Conservation (phyloP, 2,329 filamentous ascomycete genomes). For the Drechslerella dactyloides region DNA sequence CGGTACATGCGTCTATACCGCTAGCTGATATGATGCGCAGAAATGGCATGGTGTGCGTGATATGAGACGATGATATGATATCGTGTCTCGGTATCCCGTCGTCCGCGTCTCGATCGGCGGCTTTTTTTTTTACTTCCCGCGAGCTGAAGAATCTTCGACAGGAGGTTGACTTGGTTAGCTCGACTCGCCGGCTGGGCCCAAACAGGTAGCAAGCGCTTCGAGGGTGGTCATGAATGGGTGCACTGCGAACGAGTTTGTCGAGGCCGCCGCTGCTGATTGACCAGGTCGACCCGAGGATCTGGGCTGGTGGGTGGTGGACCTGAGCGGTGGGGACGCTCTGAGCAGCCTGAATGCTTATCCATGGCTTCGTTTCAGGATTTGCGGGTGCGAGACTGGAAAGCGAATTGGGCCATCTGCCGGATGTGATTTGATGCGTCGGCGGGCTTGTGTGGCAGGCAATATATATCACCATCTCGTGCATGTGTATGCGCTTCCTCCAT, state of each 20-base stretch:
- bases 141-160: constrained; percentile 2
- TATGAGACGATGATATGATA: constrained; percentile 1
- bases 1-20: background rate
- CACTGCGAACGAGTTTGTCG: background rate
- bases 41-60: no score
- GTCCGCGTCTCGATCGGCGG: constrained; percentile 36
- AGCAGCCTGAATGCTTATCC: constrained; percentile 3
- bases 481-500: no score
- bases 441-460: no score
- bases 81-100: background rate
- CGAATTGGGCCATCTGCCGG: background rate
- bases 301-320: constrained; percentile 39
- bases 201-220: constrained; percentile 32
- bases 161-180: background rate
- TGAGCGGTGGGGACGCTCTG: constrained; percentile 35
- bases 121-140: constrained; percentile 17
- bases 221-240: constrained; percentile 3
- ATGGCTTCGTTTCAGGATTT: constrained; percentile 6
- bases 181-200: constrained; percentile 19
- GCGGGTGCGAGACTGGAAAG: background rate
- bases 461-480: no score
- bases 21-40: background rate
- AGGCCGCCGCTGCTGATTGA: constrained; percentile 23
- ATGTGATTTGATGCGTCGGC: background rate
- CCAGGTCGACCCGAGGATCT: constrained; percentile 50